These are phyloP conservation scores for Trapa bicornis DNA, from an alignment of 345 rosid species.

Conservation along the genomic window DNA sequence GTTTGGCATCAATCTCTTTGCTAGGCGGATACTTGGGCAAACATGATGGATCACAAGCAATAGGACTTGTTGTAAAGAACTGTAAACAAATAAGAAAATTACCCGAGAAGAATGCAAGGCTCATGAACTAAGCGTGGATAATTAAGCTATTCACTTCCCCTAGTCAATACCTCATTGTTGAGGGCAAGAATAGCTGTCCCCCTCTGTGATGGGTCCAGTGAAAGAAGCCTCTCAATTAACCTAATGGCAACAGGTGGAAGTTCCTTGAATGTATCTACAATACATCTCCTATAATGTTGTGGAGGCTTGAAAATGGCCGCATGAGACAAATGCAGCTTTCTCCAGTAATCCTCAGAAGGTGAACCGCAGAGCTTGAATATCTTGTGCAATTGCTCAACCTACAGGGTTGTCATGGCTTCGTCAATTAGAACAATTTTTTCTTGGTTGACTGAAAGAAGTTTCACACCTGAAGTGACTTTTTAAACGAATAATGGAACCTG, in stretches of 20 bases:
- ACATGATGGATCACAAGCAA: conserved; percentile 18
- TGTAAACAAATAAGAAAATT: neutral
- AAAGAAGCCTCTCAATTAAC: conserved; percentile 24
- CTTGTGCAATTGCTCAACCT: conserved; percentile 38
- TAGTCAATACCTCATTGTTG: conserved; percentile 17
- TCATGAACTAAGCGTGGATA: too few species aligned
- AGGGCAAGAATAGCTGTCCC: conserved; percentile 24
- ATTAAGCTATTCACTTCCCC: too few species aligned
- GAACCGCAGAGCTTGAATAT: conserved; percentile 39
- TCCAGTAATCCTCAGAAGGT: conserved; percentile 37
- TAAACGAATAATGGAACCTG: too few species aligned
- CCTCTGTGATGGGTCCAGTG: conserved; percentile 25
- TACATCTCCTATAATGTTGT: conserved; percentile 24
- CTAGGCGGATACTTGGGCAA: conserved; percentile 21
- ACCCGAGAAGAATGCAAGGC: neutral
- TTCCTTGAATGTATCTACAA: conserved; percentile 26
- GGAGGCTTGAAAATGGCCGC: conserved; percentile 31
- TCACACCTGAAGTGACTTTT: too few species aligned
- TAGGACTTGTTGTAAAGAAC: conserved; percentile 17
- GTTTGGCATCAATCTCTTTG: conserved; percentile 19
- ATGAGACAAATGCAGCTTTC: conserved; percentile 28
- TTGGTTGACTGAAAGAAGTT: too few species aligned
- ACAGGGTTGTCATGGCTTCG: neutral
- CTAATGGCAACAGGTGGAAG: conserved; percentile 22
- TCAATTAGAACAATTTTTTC: too few species aligned